Evolutionary conservation across 768 basidiomycete genomes (phyloP).

Genomic region (Pisolithus microcarpus): DNA sequence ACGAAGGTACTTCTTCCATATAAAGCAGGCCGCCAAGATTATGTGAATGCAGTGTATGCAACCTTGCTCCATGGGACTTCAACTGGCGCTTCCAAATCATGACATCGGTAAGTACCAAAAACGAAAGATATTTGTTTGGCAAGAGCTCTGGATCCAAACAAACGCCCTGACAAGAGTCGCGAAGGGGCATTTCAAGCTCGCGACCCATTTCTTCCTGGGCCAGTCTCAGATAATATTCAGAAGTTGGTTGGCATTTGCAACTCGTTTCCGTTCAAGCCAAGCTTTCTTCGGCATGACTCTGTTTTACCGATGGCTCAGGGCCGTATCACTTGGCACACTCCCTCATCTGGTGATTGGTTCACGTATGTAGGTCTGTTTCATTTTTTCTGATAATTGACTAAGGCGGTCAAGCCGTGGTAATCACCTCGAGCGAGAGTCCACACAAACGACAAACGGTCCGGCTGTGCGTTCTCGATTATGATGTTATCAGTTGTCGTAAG

Average conservation of each 20-base stretch:
- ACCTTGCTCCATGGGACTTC: no score
- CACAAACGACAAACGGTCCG: background rate
- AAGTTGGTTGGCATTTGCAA: no score
- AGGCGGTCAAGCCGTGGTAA: background rate
- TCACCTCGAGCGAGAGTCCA: background rate
- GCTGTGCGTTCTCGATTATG: background rate
- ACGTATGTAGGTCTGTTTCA: background rate
- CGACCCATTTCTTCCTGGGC: no score
- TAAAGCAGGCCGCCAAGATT: no score
- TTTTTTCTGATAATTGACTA: background rate
- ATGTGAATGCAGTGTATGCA: no score
- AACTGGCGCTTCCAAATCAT: no score
- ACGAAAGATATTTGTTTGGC: background rate
- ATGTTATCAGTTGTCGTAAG: constrained; percentile 3
- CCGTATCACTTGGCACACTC: background rate
- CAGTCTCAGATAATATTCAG: background rate
- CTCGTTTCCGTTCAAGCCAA: background rate
- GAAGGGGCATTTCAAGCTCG: background rate
- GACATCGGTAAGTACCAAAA: background rate
- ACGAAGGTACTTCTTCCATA: no score
- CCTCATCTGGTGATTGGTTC: background rate
- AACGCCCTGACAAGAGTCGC: background rate
- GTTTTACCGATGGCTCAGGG: background rate
- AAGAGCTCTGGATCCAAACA: constrained; percentile 2
- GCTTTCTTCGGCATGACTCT: background rate